These are phyloP conservation scores for Podospora fimiseda DNA, from an alignment of 495 filamentous ascomycete species.

Conservation along the genomic window DNA sequence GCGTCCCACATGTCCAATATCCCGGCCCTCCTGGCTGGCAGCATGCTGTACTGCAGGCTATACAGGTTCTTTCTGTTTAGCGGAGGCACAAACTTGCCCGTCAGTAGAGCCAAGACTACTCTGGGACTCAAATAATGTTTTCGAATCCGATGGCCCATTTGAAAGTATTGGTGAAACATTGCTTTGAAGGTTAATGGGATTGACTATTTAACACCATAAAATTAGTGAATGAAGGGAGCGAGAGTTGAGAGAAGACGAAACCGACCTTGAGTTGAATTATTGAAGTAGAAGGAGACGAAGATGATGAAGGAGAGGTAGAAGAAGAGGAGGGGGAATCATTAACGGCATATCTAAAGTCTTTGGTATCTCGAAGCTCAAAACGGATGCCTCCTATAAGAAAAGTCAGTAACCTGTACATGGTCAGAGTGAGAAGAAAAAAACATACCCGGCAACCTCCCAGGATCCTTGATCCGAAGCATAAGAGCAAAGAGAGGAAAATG, in stretches of 20 bases:
- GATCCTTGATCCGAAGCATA: slow-evolving; percentile 95
- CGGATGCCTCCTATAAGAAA: slow-evolving; percentile 64
- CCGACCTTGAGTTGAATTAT: slow-evolving; percentile 80
- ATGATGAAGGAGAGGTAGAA: slow-evolving; percentile 37
- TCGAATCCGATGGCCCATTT: slow-evolving; percentile 82
- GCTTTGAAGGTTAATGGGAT: slow-evolving; percentile 82
- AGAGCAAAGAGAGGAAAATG: slow-evolving; percentile 97
- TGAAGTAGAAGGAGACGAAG: slow-evolving; percentile 47
- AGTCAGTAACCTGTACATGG: neutral
- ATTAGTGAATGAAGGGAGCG: neutral
- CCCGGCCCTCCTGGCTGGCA: slow-evolving; percentile 72
- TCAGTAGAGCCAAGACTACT: slow-evolving; percentile 80
- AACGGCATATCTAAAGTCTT: slow-evolving; percentile 37
- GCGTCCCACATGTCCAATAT: slow-evolving; percentile 81
- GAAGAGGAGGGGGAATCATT: slow-evolving; percentile 23
- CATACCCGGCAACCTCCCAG: slow-evolving; percentile 74
- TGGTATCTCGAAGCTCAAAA: slow-evolving; percentile 81
- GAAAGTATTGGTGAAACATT: slow-evolving; percentile 97
- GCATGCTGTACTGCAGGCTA: slow-evolving; percentile 96
- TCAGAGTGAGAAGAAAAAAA: neutral
- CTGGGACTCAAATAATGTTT: slow-evolving; percentile 90
- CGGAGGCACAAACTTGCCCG: slow-evolving; percentile 82
- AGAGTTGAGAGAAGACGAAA: neutral
- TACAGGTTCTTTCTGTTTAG: slow-evolving; percentile 93
- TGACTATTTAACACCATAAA: slow-evolving; percentile 47